A percentile compares a stretch with the other conserved stretches of the same genome.
Conservation (phyloP, 2,329 filamentous ascomycete genomes). For the Onygenales sp. region DNA sequence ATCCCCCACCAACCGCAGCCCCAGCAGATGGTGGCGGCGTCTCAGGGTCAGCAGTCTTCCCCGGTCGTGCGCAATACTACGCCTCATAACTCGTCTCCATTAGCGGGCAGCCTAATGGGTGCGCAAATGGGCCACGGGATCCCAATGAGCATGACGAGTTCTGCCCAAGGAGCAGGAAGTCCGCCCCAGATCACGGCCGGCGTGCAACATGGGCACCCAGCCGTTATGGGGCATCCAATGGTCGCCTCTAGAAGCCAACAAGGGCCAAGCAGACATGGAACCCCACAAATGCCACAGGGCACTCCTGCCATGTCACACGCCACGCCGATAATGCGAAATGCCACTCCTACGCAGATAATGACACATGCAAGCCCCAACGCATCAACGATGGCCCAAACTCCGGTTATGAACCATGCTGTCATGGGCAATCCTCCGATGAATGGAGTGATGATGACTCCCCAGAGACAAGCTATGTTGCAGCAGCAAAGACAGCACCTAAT, state of each 20-base stretch:
- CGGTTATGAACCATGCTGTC: slow-evolving; percentile 36
- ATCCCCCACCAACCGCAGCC: slow-evolving; percentile 20
- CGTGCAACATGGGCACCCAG: slow-evolving; percentile 38
- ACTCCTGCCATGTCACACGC: slow-evolving; percentile 38
- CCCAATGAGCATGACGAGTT: slow-evolving; percentile 36
- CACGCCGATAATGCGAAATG: slow-evolving; percentile 39
- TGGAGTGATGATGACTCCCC: slow-evolving; percentile 28
- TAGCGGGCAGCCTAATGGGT: slow-evolving; percentile 30
- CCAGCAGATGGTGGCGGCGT: slow-evolving; percentile 23
- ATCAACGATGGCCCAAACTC: slow-evolving; percentile 33
- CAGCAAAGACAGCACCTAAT: slow-evolving; percentile 31
- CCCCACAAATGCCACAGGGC: slow-evolving; percentile 38
- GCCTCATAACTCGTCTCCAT: slow-evolving; percentile 37
- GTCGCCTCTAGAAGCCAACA: slow-evolving; percentile 35
- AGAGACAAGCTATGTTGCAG: slow-evolving; percentile 30
- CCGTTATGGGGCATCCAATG: slow-evolving; percentile 37
- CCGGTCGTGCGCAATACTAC: slow-evolving; percentile 39
- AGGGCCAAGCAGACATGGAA: slow-evolving; percentile 38
- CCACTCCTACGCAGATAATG: slow-evolving; percentile 38
- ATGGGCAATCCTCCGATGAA: slow-evolving; percentile 31
- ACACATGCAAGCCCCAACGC: slow-evolving; percentile 36
- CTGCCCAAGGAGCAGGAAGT: slow-evolving; percentile 37
- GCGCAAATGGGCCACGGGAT: slow-evolving; percentile 27
- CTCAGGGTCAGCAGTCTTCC: slow-evolving; percentile 37
- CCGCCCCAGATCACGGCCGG: slow-evolving; percentile 36